Conservation (phyloP, 495 filamentous ascomycete genomes). For the Tricharina praecox region DNA sequence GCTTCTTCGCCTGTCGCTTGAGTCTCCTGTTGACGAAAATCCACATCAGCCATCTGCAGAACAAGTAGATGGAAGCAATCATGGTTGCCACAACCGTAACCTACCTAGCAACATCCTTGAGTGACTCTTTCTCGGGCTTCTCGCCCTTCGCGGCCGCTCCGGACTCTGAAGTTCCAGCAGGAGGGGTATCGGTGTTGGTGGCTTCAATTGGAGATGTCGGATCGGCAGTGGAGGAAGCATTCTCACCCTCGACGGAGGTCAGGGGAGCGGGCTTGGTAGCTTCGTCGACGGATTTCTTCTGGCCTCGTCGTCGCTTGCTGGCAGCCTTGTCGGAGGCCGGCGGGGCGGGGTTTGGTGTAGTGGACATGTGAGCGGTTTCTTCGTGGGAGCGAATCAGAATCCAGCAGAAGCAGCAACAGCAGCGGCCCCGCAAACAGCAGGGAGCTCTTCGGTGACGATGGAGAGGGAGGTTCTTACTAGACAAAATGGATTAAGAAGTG, state of each 20-base stretch:
- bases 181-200: background rate
- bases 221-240: background rate
- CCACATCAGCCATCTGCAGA: too few relatives aligned
- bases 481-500: too few relatives aligned
- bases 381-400: too few relatives aligned
- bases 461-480: too few relatives aligned
- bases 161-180: background rate
- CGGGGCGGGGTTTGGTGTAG: background rate
- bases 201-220: background rate
- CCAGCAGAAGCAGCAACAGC: too few relatives aligned
- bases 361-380: background rate
- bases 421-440: too few relatives aligned
- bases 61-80: constrained; percentile 1
- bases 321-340: constrained; percentile 4
- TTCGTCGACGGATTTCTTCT: background rate
- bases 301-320: background rate
- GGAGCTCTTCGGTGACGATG: too few relatives aligned
- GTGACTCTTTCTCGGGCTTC: constrained; percentile 19
- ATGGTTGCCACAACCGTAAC: background rate
- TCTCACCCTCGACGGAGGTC: background rate
- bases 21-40: constrained; percentile 25
- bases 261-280: background rate
- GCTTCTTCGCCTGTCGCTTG: constrained; percentile 21
- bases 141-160: constrained; percentile 7
- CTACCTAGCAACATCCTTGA: constrained; percentile 25